Evolutionary conservation across 2,329 filamentous ascomycete species (phyloP).

Genomic region (Talaromyces sp.): DNA sequence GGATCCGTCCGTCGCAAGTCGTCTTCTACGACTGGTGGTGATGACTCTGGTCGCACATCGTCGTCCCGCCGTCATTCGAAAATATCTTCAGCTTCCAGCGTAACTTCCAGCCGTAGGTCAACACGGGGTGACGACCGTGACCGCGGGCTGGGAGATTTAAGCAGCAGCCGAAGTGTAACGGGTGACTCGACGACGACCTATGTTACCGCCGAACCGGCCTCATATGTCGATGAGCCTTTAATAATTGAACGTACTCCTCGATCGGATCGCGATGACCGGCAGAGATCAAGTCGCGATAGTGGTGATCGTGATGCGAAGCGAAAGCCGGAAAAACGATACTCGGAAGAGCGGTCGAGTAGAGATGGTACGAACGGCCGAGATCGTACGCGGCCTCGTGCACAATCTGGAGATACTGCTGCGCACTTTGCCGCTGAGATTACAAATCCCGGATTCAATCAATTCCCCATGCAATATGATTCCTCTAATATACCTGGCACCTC

Average conservation of each 20-base stretch:
- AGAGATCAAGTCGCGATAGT: constrained; percentile 8
- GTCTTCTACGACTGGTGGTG: constrained; percentile 18
- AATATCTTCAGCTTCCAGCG: constrained; percentile 21
- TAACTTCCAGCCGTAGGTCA: constrained; percentile 37
- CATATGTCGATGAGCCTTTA: constrained; percentile 27
- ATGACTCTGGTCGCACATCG: constrained; percentile 18
- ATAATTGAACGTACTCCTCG: constrained; percentile 29
- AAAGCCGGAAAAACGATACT: constrained; percentile 28
- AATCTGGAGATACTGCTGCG: constrained; percentile 26
- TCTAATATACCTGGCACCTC: constrained; percentile 22
- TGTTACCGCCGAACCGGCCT: constrained; percentile 38
- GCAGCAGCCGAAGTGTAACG: constrained; percentile 23
- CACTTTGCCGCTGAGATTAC: constrained; percentile 31
- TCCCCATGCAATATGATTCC: constrained; percentile 32
- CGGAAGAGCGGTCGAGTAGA: constrained; percentile 21
- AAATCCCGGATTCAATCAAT: constrained; percentile 32
- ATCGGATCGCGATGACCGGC: constrained; percentile 19
- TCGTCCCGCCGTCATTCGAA: constrained; percentile 25
- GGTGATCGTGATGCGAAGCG: constrained; percentile 21
- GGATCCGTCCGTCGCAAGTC: constrained; percentile 30
- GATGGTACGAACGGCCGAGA: constrained; percentile 20
- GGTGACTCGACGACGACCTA: constrained; percentile 26
- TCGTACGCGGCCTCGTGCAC: constrained; percentile 28
- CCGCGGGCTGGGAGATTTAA: constrained; percentile 33
- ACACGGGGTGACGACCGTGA: constrained; percentile 47